phyloP scores from a whole-genome alignment of 768 basidiomycete genomes.

The Collybia nuda region DNA sequence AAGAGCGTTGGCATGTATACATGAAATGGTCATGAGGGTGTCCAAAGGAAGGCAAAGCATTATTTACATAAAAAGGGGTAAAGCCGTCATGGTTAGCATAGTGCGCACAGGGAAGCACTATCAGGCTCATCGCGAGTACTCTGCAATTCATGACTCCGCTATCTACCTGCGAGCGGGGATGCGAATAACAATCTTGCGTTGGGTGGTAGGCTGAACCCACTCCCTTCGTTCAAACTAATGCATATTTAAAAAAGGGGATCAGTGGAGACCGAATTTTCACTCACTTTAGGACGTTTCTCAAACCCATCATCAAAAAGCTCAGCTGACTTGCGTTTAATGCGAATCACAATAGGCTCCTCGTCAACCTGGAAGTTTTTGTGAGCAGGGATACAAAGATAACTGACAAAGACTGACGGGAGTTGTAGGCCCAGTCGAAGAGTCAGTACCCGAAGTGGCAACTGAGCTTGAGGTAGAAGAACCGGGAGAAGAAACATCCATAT shows the following conservation, averaged over 20 bases:
- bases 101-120: neutral
- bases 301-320: constrained; percentile 18
- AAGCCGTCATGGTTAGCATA: neutral
- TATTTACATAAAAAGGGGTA: too few species aligned
- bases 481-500: constrained; percentile 11
- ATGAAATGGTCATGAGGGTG: constrained; percentile 2
- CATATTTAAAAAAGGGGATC: neutral
- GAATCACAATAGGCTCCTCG: constrained; percentile 22
- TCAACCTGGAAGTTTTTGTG: neutral
- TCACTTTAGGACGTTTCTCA: constrained; percentile 42
- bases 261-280: neutral
- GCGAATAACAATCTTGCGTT: constrained; percentile 12
- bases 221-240: constrained; percentile 17
- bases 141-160: neutral
- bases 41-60: too few species aligned
- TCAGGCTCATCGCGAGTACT: constrained; percentile 5
- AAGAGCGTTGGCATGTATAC: constrained; percentile 4
- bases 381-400: neutral
- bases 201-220: constrained; percentile 6
- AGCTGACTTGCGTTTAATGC: constrained; percentile 37
- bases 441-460: constrained; percentile 11
- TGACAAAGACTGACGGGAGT: constrained; percentile 26
- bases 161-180: constrained; percentile 13
- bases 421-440: constrained; percentile 21
- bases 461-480: constrained; percentile 11